A percentile compares a stretch with the other conserved stretches of the same genome.
These are phyloP conservation scores for Lipomyces sp. DNA, from an alignment of 805 yeast species.

Conservation along the genomic window DNA sequence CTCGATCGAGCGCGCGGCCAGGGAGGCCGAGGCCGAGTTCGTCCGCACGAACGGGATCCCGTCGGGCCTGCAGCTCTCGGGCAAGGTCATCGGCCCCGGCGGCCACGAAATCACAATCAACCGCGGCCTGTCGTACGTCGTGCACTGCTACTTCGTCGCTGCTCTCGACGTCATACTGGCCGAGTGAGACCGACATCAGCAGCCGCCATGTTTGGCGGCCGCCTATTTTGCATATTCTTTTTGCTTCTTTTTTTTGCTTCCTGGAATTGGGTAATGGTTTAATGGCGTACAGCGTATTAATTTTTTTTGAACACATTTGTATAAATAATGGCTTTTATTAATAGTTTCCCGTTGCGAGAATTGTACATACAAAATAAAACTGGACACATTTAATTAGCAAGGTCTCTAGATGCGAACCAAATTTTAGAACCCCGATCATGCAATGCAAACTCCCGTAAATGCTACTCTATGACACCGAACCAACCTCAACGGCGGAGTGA, in stretches of 20 bases:
- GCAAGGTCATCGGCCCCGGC: slow-evolving; percentile 13
- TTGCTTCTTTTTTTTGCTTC: not conserved
- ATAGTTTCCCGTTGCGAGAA: no score
- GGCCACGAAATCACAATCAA: slow-evolving; percentile 7
- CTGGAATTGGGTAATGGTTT: no score
- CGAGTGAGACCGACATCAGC: not conserved
- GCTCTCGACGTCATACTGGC: slow-evolving; percentile 14
- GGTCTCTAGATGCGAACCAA: no score
- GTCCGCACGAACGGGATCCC: slow-evolving; percentile 20
- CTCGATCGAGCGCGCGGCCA: slow-evolving; percentile 25
- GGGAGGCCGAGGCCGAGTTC: slow-evolving; percentile 24
- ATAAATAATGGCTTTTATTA: no score
- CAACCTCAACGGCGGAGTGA: no score
- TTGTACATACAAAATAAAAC: no score
- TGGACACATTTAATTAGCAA: no score
- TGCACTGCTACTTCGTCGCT: slow-evolving; percentile 1
- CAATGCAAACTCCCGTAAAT: no score
- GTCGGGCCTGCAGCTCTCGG: slow-evolving; percentile 12
- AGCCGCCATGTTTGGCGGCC: not conserved
- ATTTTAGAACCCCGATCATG: no score
- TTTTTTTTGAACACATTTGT: no score
- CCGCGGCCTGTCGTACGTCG: not conserved
- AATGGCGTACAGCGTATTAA: no score
- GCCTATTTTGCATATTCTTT: not conserved
- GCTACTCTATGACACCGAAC: no score